These are phyloP conservation scores for Helotiales sp. DNA, from an alignment of 2,329 filamentous ascomycete genomes.

Conservation along the genomic window DNA sequence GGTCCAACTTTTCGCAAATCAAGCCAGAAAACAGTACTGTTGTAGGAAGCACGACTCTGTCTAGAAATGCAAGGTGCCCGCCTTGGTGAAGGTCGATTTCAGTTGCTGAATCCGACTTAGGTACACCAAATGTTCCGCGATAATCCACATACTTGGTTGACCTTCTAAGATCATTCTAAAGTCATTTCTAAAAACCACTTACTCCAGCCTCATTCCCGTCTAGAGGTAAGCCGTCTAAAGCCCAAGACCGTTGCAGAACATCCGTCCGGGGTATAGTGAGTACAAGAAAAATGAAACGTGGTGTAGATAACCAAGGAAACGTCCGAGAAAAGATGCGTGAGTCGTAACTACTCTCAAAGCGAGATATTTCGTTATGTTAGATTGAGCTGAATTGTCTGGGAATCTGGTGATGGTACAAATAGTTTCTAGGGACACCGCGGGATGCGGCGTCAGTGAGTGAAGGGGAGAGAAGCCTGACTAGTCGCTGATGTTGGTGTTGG, in stretches of 20 bases:
- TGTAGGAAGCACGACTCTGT: neutral
- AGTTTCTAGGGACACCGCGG: neutral
- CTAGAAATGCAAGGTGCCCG: neutral
- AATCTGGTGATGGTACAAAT: neutral
- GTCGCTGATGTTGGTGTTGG: neutral
- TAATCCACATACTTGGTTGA: neutral
- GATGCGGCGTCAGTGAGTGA: neutral
- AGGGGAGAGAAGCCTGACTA: neutral
- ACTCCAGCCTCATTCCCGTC: neutral
- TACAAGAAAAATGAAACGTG: neutral
- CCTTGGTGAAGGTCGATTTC: neutral
- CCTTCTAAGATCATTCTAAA: neutral
- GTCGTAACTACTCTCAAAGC: neutral
- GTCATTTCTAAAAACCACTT: neutral
- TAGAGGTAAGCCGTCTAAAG: neutral
- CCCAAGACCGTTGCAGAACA: neutral
- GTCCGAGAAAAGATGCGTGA: neutral
- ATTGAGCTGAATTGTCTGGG: neutral
- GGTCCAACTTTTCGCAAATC: no score
- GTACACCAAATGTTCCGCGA: neutral
- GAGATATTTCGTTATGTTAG: neutral
- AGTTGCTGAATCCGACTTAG: neutral
- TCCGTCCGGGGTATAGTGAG: neutral
- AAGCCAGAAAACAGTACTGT: no score
- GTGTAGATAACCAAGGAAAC: neutral